Base-by-base conservation (phyloP, 805 yeast genomes). In the Lipomyces yamadae region DNA sequence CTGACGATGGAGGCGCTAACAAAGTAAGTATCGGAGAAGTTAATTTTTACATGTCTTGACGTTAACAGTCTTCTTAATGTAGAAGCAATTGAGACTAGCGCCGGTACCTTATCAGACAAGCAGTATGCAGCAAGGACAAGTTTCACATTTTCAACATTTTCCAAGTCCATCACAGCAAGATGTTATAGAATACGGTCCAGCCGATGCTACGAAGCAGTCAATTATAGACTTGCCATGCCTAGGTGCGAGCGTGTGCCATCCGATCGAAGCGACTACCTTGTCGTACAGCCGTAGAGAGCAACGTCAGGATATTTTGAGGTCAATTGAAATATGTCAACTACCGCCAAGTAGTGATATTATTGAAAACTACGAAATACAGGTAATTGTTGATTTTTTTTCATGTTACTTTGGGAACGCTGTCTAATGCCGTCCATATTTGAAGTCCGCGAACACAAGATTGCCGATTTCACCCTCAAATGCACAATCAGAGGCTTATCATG, bases 1-100 rank as follows among this genome's bases (percentile, higher is more conserved):
- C 34, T 58, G 61, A 58, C 3, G 60, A 42, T 54, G 56, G 37
- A 54, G 56, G 37, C 24, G 10, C 37, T 32, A 54, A 34, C 24
- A 32, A 18, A n/a, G 56, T 54, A 54, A 7, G 7, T 13, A 15
- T 8, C 6, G 18, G 35, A 8, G 60, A 34, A n/a, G 3, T 15
- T 56, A 34, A 56, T n/a, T 24, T 32, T 29, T 4, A 34, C 7
- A 24, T n/a, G 1, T 6, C 18, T 29, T 33, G 58, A 13, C 10
- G 24, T n/a, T 42, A 42, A 42, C 18, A 10, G 48, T 15, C 24
- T 7, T n/a, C 5, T n/a, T 24, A 15, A n/a, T 42, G 4, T 42
- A 42, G 48, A 42, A 42, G 29, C 18, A 42, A 42, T 24, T 42
- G 48, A 42, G 30, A 34, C 15, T n/a, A 6, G 30, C 29, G 2